phyloP scores from a whole-genome alignment of 116 monocot genomes.

The Posidonia oceanica region DNA sequence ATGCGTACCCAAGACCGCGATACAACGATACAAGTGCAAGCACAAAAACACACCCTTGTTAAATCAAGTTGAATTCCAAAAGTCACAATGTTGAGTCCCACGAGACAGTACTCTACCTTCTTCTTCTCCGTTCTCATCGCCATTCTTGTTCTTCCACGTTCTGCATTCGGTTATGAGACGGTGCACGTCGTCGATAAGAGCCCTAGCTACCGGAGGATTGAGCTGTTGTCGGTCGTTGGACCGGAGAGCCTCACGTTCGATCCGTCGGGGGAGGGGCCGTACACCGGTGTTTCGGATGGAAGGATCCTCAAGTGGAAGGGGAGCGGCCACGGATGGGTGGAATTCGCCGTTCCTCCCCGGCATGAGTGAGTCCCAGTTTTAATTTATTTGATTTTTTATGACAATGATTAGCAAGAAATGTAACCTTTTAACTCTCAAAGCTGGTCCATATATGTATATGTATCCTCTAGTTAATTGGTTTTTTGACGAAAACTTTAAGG shows the following conservation, averaged over 20 bases:
- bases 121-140: no score
- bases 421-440: background rate
- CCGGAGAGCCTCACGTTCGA: conserved; percentile 60
- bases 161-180: background rate
- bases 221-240: conserved; percentile 14
- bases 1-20: no score
- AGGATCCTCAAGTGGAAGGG: conserved; percentile 32
- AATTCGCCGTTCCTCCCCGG: conserved; percentile 22
- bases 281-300: conserved; percentile 54
- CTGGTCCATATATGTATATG: no score
- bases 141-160: background rate
- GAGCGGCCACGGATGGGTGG: conserved; percentile 10
- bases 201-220: conserved; percentile 6
- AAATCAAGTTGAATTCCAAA: no score
- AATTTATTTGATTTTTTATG: no score
- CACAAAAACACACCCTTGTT: no score
- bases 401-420: background rate
- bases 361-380: no score
- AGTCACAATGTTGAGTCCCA: no score
- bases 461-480: no score
- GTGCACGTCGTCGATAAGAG: conserved; percentile 2
- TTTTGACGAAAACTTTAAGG: no score
- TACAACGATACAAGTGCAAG: no score
- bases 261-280: conserved; percentile 26
- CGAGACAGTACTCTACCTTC: no score